phyloP scores from a whole-genome alignment of 2,329 filamentous ascomycete genomes.

The Didymellaceae sp. region DNA sequence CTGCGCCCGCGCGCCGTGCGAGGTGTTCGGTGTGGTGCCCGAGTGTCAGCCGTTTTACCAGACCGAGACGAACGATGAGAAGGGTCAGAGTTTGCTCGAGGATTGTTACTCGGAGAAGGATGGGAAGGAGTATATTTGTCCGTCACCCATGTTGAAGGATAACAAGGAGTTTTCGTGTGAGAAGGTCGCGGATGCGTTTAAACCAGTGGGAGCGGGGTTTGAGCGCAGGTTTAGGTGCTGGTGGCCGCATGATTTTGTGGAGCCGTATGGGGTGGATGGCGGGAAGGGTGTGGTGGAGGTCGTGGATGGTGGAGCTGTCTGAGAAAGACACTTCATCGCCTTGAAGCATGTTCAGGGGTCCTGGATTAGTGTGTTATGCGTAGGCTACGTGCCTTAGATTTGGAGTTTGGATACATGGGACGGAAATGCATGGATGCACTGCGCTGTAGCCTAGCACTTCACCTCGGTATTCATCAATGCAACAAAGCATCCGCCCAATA shows the following conservation, averaged over 20 bases:
- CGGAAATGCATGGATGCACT: no score
- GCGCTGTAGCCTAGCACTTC: no score
- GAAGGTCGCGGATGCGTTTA: neutral
- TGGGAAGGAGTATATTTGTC: neutral
- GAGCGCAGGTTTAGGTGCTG: constrained; percentile 9
- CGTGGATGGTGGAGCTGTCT: no score
- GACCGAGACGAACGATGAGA: constrained; percentile 6
- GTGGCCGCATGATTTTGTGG: constrained; percentile 9
- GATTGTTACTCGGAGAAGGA: neutral
- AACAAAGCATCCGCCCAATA: no score
- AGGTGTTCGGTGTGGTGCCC: neutral
- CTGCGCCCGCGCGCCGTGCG: no score
- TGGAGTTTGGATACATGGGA: no score
- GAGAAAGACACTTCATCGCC: no score
- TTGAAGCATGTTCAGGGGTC: no score
- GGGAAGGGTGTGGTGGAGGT: no score
- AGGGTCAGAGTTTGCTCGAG: neutral
- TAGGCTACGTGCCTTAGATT: no score
- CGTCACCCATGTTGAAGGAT: neutral
- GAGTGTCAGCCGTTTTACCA: neutral
- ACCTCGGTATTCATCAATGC: no score
- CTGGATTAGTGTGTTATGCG: no score
- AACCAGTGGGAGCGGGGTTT: neutral
- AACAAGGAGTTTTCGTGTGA: constrained; percentile 5
- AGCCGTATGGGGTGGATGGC: neutral